Evolutionary conservation across 148 eudicot species (phyloP), one percentile per base, ranked within the genome.

Genomic region (Fagopyrum tataricum): DNA sequence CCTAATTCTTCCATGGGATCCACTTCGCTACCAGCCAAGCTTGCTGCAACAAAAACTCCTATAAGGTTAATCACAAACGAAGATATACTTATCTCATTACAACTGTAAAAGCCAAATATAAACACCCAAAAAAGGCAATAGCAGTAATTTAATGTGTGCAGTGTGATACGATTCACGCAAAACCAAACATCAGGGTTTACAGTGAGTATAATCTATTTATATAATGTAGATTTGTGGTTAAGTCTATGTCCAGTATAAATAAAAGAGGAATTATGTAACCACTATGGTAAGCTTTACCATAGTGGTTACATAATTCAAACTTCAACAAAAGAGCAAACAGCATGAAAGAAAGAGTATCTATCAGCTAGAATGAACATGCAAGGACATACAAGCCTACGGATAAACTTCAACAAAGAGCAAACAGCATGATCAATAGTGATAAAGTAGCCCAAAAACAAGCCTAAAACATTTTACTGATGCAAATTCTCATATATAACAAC

Each of bases 1-100:
- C 83, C 94, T 76, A 92, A 80, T 80, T 88, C 94, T 72, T 87
- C 86, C 85, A 87, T 76, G 11, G 88, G 79, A 69, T 90, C 85
- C 79, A 87, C 31, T 74, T 76, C 81, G 77, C 84, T 77, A 74
- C 94, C 97, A 41, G 97, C 84, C 76, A 86, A 58, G 69, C 89
- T 76, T 64, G 99, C 99, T 95, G 92, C 85, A 87, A 64, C 9
- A 64, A 17, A 62, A 64, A 64, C 20, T 37, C 8, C 68, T 31
- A 62, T 37, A 4, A 62, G 42, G 15, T 14, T 64, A 64, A 64
- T 31, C 69, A 14, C 69, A 37, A 14, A 14, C 39, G 6, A 64
- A 5, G 44, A 37, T 4, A 37, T 64, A 37, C 43, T 31, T 64
- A n/a, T 64, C 17, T 39, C 44, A 13, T 13, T 12, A 59, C 3